Evolutionary conservation across 2,329 filamentous ascomycete genomes (phyloP).

Genomic region (Pseudopithomyces maydicus): DNA sequence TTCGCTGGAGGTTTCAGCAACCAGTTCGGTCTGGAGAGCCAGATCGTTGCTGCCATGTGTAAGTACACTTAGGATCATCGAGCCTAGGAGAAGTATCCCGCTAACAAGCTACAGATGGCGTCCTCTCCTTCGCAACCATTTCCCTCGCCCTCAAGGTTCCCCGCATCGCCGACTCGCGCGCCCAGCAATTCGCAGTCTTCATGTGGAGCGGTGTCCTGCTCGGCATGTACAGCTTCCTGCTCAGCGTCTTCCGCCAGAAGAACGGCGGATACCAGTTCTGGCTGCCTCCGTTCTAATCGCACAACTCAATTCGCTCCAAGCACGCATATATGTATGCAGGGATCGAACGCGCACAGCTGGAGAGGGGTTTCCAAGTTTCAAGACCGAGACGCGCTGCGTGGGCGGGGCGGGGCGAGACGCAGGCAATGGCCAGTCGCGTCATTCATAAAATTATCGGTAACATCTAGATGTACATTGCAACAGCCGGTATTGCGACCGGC

Average conservation of each 20-base stretch:
- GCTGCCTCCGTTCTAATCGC: constrained; percentile 79
- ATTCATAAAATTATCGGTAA: too few species aligned
- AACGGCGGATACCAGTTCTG: constrained; percentile 94
- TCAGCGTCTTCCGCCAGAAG: constrained; percentile 93
- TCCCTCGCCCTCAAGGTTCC: constrained; percentile 91
- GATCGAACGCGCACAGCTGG: too few species aligned
- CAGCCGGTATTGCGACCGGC: too few species aligned
- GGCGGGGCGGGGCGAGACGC: too few species aligned
- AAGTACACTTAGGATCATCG: constrained; percentile 50
- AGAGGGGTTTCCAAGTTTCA: too few species aligned
- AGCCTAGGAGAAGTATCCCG: neutral
- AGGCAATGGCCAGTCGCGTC: too few species aligned
- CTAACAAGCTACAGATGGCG: constrained; percentile 61
- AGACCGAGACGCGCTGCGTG: too few species aligned
- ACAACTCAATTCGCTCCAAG: neutral
- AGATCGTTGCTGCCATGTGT: constrained; percentile 94
- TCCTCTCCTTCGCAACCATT: constrained; percentile 88
- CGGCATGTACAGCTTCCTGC: constrained; percentile 87
- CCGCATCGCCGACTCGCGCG: constrained; percentile 76
- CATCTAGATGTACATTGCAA: too few species aligned
- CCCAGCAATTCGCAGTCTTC: constrained; percentile 81
- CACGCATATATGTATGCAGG: too few species aligned
- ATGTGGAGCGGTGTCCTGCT: constrained; percentile 79
- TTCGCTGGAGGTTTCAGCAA: constrained; percentile 92
- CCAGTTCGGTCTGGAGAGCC: constrained; percentile 92